Evolutionary conservation across 2,329 filamentous ascomycete genomes (phyloP).

Genomic region (Alternaria atra): DNA sequence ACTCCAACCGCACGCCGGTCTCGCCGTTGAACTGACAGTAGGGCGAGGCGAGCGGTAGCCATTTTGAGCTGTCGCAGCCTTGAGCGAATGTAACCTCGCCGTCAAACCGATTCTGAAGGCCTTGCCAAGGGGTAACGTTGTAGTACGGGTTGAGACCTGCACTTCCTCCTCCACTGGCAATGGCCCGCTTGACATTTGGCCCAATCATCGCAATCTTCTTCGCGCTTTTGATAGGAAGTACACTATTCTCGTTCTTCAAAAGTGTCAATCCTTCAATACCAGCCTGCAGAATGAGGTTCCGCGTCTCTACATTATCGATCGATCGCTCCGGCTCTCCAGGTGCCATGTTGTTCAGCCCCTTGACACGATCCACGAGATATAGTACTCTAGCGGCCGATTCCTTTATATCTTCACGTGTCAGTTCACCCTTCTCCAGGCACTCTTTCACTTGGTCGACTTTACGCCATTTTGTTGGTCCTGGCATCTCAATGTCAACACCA

Average conservation of each 20-base stretch:
- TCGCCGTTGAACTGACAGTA: slow-evolving; percentile 67
- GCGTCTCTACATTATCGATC: slow-evolving; percentile 64
- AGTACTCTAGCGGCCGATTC: slow-evolving; percentile 63
- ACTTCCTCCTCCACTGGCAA: slow-evolving; percentile 73
- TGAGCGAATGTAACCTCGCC: slow-evolving; percentile 68
- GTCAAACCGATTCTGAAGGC: slow-evolving; percentile 64
- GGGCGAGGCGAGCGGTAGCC: slow-evolving; percentile 69
- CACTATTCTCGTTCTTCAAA: slow-evolving; percentile 67
- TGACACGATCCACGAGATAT: slow-evolving; percentile 70
- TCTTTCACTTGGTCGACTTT: slow-evolving; percentile 48
- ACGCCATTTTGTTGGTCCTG: slow-evolving; percentile 52
- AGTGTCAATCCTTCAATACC: slow-evolving; percentile 70
- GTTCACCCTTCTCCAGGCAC: slow-evolving; percentile 46
- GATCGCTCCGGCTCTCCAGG: slow-evolving; percentile 65
- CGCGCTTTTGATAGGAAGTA: slow-evolving; percentile 67
- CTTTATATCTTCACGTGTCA: slow-evolving; percentile 59
- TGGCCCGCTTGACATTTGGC: slow-evolving; percentile 72
- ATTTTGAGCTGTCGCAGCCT: slow-evolving; percentile 71
- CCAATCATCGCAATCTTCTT: slow-evolving; percentile 72
- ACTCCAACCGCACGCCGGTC: slow-evolving; percentile 70
- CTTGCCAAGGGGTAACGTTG: slow-evolving; percentile 70
- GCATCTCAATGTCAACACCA: slow-evolving; percentile 54
- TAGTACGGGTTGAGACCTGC: slow-evolving; percentile 75
- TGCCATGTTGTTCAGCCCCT: slow-evolving; percentile 65
- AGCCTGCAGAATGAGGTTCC: slow-evolving; percentile 67